phyloP scores from a whole-genome alignment of 495 filamentous ascomycete genomes.

The Trichocladium uniseriatum region DNA sequence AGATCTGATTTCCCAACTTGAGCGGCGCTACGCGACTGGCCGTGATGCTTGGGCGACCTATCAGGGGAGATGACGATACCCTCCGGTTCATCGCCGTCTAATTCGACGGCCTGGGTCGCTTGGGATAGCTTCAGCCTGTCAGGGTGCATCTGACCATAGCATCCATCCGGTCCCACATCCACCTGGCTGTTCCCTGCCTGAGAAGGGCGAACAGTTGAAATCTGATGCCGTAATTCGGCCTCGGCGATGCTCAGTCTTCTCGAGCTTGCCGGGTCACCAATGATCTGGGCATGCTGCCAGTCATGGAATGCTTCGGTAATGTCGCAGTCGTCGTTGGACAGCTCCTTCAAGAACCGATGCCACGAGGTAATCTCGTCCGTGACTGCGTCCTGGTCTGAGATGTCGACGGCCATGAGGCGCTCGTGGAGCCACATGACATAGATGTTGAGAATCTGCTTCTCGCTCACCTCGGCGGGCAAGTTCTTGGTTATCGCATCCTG shows the following conservation, averaged over 20 bases:
- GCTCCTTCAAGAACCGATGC: conserved; percentile 6
- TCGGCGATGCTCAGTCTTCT: conserved; percentile 21
- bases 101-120: background rate
- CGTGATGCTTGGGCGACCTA: background rate
- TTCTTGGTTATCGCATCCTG: conserved; percentile 6
- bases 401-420: conserved; percentile 20
- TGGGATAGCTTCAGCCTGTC: conserved; percentile 12
- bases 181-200: background rate
- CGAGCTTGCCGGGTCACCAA: conserved; percentile 11
- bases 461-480: conserved; percentile 2
- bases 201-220: background rate
- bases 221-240: conserved; percentile 11
- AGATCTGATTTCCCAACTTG: background rate
- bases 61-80: conserved; percentile 1
- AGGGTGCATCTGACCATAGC: conserved; percentile 15
- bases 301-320: conserved; percentile 20
- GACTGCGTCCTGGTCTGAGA: conserved; percentile 15
- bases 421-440: conserved; percentile 29
- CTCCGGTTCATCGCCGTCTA: background rate
- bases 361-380: conserved; percentile 7
- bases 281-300: conserved; percentile 19
- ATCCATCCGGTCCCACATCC: background rate
- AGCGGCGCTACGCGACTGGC: background rate
- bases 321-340: conserved; percentile 4
- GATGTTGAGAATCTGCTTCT: conserved; percentile 11